A percentile compares a stretch with the other conserved stretches of the same genome.
These are phyloP conservation scores for Xylaria scruposa DNA, from an alignment of 495 filamentous ascomycete genomes.

Conservation along the genomic window DNA sequence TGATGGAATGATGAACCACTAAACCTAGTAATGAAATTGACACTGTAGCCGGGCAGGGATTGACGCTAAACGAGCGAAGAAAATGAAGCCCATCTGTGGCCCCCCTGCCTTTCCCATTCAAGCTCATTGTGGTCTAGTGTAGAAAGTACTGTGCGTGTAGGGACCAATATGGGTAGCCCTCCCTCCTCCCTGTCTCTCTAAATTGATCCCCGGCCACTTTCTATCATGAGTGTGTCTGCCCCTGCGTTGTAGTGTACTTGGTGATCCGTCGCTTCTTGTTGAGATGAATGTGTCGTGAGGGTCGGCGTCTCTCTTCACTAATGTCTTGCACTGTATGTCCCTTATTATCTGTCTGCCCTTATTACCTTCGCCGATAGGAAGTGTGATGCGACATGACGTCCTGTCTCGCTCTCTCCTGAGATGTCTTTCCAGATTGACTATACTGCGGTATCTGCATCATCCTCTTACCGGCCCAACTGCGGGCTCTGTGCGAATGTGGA, in stretches of 20 bases:
- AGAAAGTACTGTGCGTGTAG: conserved; percentile 32
- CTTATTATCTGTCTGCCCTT: not conserved
- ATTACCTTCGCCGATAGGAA: conserved; percentile 9
- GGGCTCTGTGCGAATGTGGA: conserved; percentile 28
- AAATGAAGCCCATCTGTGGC: conserved; percentile 23
- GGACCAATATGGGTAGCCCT: conserved; percentile 27
- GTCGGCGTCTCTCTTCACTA: not conserved
- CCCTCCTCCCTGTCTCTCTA: conserved; percentile 27
- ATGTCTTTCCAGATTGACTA: not conserved
- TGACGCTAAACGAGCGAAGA: conserved; percentile 21
- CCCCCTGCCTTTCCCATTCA: conserved; percentile 25
- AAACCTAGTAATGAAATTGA: conserved; percentile 17
- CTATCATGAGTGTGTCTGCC: conserved; percentile 5
- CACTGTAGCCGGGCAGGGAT: conserved; percentile 23
- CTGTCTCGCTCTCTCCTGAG: conserved; percentile 19
- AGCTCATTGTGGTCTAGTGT: conserved; percentile 24
- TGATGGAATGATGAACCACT: conserved; percentile 27
- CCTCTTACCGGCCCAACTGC: conserved; percentile 24
- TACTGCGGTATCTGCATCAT: conserved; percentile 7
- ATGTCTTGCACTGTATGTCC: conserved; percentile 27
- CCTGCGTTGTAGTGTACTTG: conserved; percentile 15
- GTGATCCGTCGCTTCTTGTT: conserved; percentile 12
- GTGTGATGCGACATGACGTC: conserved; percentile 24
- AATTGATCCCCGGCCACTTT: conserved; percentile 22
- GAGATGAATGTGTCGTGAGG: conserved; percentile 10